Base-by-base conservation (phyloP, 495 filamentous ascomycete species). In the Aspergillus saccharolyticus region DNA sequence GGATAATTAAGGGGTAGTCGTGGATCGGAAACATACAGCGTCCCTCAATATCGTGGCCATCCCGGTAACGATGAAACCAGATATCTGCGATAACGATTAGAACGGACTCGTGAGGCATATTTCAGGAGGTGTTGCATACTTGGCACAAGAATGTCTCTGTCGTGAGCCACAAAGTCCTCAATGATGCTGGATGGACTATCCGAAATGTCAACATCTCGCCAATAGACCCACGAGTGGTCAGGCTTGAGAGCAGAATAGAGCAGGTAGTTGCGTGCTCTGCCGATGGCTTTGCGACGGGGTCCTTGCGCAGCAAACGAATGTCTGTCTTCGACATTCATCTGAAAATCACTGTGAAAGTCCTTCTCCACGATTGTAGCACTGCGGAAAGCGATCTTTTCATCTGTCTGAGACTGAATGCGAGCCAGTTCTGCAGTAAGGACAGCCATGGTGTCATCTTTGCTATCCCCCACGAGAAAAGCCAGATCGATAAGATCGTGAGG, bases 211-310 rank as follows among this genome's bases (percentile, higher is more conserved):
- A 96, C 91, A 68, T 98, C 94, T 55, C 95, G 85, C 94, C 94
- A 98, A 71, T 97, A 97, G 21, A 98, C 95, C 94, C 94, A 98
- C 8, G 89, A 92, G 70, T 98, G 94, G 55, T 97, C 89, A 2
- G 91, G 80, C 77, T 93, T 95, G 61, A 98, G 70, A 21, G 94
- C 86, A 0, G 90, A 81, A 49, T 84, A 83, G 12, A 98, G 84
- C 20, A 98, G 80, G 70, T 96, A 97, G 70, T 98, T 98, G 53
- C 94, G 82, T 16, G 95, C 95, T 56, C 81, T 80, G 50, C 86
- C 94, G 80, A 98, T 91, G 42, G 89, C 84, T 74, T 93, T 97
- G 59, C 94, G 83, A 56, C 94, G 85, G 20, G 91, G 92, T 5
- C 85, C 94, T 70, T 98, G 94, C 42, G 90, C 92, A 51, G 80